Conservation (phyloP, 2,329 filamentous ascomycete species). For the Colletotrichum higginsianum region DNA sequence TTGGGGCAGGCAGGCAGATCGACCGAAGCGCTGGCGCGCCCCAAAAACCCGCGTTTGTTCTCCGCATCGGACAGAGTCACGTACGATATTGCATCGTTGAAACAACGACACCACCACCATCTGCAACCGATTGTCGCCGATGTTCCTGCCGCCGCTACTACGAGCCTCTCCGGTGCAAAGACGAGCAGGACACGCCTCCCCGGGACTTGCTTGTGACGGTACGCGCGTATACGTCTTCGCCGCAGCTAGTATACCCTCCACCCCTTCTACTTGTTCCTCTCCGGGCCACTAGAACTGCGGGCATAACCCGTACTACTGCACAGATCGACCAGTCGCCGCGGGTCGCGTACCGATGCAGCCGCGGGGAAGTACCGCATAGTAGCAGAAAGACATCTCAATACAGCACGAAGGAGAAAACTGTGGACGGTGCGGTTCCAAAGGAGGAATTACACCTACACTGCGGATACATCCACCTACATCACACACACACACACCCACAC, state of each 20-base stretch:
- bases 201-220: background rate
- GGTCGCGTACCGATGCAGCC: conserved; percentile 35
- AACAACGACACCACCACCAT: conserved; percentile 8
- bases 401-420: no score
- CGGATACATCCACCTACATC: no score
- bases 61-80: conserved; percentile 21
- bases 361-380: conserved; percentile 13
- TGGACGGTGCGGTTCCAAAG: background rate
- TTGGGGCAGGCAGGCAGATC: conserved; percentile 16
- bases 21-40: conserved; percentile 21
- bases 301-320: conserved; percentile 17
- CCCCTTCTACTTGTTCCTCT: background rate
- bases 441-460: background rate
- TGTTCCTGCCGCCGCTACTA: background rate
- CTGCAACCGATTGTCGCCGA: background rate
- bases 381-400: background rate
- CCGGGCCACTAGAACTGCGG: conserved; percentile 1
- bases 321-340: conserved; percentile 36
- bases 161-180: background rate
- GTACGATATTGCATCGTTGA: conserved; percentile 22
- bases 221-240: background rate
- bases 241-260: no score
- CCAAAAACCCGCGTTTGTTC: conserved; percentile 1
- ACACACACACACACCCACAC: background rate
- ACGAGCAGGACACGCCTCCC: background rate